Evolutionary conservation across 1,284 basidiomycete species (phyloP).

Genomic region (Cutaneotrichosporon mucoides): DNA sequence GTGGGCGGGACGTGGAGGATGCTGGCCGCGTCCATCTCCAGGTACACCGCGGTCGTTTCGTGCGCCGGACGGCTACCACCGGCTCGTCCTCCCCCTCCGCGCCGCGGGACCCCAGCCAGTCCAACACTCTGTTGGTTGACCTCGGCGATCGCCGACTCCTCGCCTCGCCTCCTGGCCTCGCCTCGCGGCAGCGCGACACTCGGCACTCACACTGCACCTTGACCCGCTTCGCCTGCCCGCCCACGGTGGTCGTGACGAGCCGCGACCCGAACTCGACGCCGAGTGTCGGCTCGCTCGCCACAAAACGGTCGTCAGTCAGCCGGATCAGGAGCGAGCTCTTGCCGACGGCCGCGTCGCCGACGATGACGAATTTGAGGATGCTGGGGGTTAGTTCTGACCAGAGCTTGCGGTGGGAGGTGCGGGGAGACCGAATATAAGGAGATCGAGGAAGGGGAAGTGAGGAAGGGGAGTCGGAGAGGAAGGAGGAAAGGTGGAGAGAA

Average conservation of each 20-base stretch:
- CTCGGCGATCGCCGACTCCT: too few relatives aligned
- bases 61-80: too few relatives aligned
- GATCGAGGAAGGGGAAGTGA: too few relatives aligned
- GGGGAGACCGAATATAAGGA: not conserved
- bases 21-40: too few relatives aligned
- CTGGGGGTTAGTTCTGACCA: slow-evolving; percentile 13
- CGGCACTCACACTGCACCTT: slow-evolving; percentile 44
- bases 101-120: too few relatives aligned
- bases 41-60: too few relatives aligned
- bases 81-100: too few relatives aligned
- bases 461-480: too few relatives aligned
- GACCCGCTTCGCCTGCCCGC: slow-evolving; percentile 37
- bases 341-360: slow-evolving; percentile 44
- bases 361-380: slow-evolving; percentile 47
- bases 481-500: too few relatives aligned
- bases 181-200: not conserved
- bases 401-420: not conserved
- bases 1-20: too few relatives aligned
- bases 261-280: slow-evolving; percentile 45
- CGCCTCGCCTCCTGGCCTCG: too few relatives aligned
- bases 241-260: slow-evolving; percentile 28
- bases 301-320: slow-evolving; percentile 42
- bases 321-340: slow-evolving; percentile 42
- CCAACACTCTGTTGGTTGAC: too few relatives aligned
- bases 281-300: slow-evolving; percentile 38